Evolutionary conservation across 306 rosid genomes (phyloP).

Genomic region (Alnus rubra): DNA sequence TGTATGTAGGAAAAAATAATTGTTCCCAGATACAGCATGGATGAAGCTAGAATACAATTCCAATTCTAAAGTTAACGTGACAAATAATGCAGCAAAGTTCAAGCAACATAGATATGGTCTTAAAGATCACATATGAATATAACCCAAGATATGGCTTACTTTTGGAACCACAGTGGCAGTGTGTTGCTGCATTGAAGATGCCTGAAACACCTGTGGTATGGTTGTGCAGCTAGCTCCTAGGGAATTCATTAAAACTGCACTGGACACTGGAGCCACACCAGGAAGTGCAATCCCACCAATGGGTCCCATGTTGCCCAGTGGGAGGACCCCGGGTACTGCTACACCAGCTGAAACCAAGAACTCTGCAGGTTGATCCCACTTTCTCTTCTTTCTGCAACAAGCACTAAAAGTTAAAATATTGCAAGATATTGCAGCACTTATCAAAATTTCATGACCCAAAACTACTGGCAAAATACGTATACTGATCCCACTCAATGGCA

Average conservation of each 20-base stretch:
- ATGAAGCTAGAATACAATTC: neutral
- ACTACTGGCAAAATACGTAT: neutral
- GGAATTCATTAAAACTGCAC: conserved; percentile 39
- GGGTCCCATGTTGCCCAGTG: conserved; percentile 41
- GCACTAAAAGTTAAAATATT: neutral
- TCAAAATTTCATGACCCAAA: neutral
- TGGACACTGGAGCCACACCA: conserved; percentile 29
- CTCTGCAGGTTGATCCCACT: conserved; percentile 98
- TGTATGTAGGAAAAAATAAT: neutral
- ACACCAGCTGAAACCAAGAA: conserved; percentile 52
- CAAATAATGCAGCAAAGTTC: conserved; percentile 5
- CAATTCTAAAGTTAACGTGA: neutral
- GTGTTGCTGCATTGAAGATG: conserved; percentile 47
- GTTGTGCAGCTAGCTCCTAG: conserved; percentile 35
- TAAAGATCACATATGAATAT: neutral
- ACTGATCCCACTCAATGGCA: neutral
- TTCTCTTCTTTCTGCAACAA: conserved; percentile 74
- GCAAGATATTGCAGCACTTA: neutral
- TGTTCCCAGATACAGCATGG: neutral
- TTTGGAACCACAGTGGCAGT: conserved; percentile 44
- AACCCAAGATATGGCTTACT: conserved; percentile 35
- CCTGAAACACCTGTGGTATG: conserved; percentile 34
- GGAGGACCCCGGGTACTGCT: conserved; percentile 53
- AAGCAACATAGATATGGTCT: conserved; percentile 7
- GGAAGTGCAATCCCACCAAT: conserved; percentile 45